These are phyloP conservation scores for Trametes punicea DNA, from an alignment of 768 basidiomycete species.

Conservation along the genomic window DNA sequence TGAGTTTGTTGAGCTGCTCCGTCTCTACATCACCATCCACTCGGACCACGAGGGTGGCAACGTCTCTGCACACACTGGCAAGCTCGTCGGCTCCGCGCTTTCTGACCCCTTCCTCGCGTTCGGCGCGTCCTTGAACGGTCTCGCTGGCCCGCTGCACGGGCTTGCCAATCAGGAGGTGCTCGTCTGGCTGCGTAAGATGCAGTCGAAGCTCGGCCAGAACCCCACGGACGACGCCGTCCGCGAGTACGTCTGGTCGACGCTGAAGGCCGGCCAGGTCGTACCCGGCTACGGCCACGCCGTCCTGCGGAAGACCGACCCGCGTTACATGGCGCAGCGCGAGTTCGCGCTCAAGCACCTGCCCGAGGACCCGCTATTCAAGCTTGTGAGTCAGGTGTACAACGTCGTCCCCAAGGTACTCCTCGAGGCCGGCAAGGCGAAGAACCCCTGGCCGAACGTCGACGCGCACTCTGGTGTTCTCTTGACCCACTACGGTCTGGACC, in stretches of 20 bases:
- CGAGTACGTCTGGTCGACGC: slow-evolving; percentile 92
- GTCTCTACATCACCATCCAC: slow-evolving; percentile 97
- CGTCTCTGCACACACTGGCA: slow-evolving; percentile 93
- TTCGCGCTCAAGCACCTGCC: slow-evolving; percentile 86
- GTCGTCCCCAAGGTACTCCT: slow-evolving; percentile 89
- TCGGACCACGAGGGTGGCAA: slow-evolving; percentile 99
- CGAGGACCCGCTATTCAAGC: slow-evolving; percentile 88
- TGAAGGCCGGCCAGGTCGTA: slow-evolving; percentile 91
- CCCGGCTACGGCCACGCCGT: slow-evolving; percentile 91
- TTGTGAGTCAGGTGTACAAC: slow-evolving; percentile 85
- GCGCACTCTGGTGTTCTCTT: slow-evolving; percentile 92
- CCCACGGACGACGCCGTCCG: slow-evolving; percentile 85
- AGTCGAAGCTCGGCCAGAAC: slow-evolving; percentile 79
- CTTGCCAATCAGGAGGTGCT: slow-evolving; percentile 97
- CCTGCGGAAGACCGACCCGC: slow-evolving; percentile 87
- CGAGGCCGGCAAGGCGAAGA: slow-evolving; percentile 90
- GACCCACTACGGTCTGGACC: slow-evolving; percentile 79
- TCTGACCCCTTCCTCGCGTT: slow-evolving; percentile 98
- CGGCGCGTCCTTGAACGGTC: slow-evolving; percentile 89
- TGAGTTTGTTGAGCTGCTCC: slow-evolving; percentile 89
- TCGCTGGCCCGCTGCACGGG: slow-evolving; percentile 96
- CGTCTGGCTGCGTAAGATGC: slow-evolving; percentile 93
- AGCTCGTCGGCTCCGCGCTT: slow-evolving; percentile 91
- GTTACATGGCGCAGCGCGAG: slow-evolving; percentile 87
- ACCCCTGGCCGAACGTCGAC: slow-evolving; percentile 97